Evolutionary conservation across 2,329 filamentous ascomycete genomes (phyloP), one percentile per base, ranked within the genome.

Genomic region (Hypoxylon rubiginosum): DNA sequence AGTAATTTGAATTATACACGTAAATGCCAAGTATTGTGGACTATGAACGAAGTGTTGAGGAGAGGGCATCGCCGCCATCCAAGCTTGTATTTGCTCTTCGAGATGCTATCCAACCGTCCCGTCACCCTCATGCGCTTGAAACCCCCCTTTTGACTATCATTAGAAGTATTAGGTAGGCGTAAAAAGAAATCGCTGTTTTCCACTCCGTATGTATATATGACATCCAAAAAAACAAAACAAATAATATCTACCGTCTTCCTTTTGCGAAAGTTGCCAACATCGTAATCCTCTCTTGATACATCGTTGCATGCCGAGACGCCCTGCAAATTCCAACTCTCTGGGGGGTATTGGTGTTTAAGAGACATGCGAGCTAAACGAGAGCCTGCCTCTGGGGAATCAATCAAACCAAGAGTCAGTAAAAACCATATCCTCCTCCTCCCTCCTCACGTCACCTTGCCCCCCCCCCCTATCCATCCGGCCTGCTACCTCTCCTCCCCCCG

Each of bases 401-500:
- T 62, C 57, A 61, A 68, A 61, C 34, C 26, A 62, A 62, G 51
- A 52, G 53, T 53, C 58, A 66, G 64, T 53, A 62, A 51, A 50
- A 64, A 53, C 58, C 62, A 59, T 50, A 54, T 54, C 58, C 45
- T 52, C 39, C 39, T 41, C 39, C 10, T n/a, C 2, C 39, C 39
- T 41, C 39, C 10, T n/a, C 2, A 19, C n/a, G 10, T 43, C n/a
- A 21, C 39, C 39, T 21, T 21, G 21, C 57, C 50, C 55, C 60
- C 53, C 57, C 62, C 51, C 54, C 61, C 64, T 51, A 51, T 55
- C 56, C 39, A 62, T 68, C 64, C 65, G 53, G 48, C 54, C 58
- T 62, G 61, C 50, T 62, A 62, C 68, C 58, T 62, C 65, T 64
- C 66, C 66, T 46, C 45, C 61, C 45, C 62, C 61, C 58, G 68